phyloP scores from a whole-genome alignment of 176 grass and related monocot species.

The Guadua angustifolia region DNA sequence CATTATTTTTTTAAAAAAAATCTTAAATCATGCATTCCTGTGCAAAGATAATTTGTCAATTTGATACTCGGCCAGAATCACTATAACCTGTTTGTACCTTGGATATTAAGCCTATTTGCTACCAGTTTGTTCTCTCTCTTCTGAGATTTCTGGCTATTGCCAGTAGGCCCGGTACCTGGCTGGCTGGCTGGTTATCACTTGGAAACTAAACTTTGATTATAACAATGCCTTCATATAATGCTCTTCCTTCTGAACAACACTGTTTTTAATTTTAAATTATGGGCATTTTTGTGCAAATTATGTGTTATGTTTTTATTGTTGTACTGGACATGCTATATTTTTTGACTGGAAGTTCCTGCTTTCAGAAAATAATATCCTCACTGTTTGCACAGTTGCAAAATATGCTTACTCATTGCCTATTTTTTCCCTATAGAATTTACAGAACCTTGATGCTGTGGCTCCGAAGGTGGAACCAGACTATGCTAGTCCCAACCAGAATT shows the following conservation, averaged over 20 bases:
- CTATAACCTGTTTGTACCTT: neutral
- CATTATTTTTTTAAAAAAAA: neutral
- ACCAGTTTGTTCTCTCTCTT: conserved; percentile 1
- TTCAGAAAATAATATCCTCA: neutral
- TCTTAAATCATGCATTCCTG: neutral
- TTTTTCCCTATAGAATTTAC: conserved; percentile 36
- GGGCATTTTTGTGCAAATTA: conserved; percentile 9
- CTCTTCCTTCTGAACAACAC: neutral
- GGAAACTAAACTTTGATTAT: conserved; percentile 7
- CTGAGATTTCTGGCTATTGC: conserved; percentile 15
- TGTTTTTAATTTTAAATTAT: neutral
- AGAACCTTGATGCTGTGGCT: conserved; percentile 39
- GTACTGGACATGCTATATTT: neutral
- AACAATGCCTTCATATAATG: neutral
- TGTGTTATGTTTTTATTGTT: neutral
- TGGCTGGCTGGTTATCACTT: neutral
- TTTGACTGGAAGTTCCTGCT: conserved; percentile 4
- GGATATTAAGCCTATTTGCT: neutral
- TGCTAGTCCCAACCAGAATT: conserved; percentile 45
- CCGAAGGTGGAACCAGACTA: conserved; percentile 52
- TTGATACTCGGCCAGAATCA: neutral
- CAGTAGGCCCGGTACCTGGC: neutral
- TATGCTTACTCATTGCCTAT: conserved; percentile 17
- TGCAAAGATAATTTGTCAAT: neutral
- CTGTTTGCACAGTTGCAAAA: neutral